phyloP scores from a whole-genome alignment of 1,139 yeast species.

The Magnusiomyces tetraspermus region DNA sequence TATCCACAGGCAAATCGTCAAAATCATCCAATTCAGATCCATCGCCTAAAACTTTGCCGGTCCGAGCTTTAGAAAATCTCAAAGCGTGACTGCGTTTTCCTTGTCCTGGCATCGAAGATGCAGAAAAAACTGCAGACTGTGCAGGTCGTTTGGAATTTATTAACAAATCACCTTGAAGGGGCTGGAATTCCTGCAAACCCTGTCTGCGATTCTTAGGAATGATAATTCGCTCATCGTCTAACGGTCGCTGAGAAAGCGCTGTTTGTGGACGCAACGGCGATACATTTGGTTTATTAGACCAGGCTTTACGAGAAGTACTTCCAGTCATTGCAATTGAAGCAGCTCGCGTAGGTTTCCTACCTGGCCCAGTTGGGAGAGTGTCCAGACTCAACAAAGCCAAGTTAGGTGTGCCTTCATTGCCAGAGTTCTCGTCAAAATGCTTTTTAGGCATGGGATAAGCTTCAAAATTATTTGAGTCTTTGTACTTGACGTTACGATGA shows the following conservation, averaged over 20 bases:
- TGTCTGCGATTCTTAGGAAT: neutral
- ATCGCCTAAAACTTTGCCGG: slow-evolving; percentile 25
- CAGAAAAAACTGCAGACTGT: neutral
- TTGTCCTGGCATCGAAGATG: neutral
- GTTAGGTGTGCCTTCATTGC: neutral
- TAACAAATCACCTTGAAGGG: too few relatives aligned
- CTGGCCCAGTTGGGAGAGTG: too few relatives aligned
- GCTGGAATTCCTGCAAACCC: neutral
- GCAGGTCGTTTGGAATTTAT: neutral
- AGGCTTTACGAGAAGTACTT: neutral
- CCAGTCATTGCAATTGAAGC: neutral
- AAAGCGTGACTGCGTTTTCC: neutral
- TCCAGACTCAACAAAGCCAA: neutral
- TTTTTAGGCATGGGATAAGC: neutral
- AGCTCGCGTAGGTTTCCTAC: neutral
- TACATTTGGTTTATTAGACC: neutral
- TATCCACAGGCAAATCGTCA: slow-evolving; percentile 27
- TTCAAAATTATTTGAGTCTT: neutral
- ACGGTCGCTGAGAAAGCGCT: neutral
- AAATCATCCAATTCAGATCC: slow-evolving; percentile 30
- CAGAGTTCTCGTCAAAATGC: neutral
- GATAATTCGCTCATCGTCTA: neutral
- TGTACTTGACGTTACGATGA: slow-evolving; percentile 20
- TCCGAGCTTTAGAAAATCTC: slow-evolving; percentile 16
- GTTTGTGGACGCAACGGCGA: neutral